Base-by-base conservation (phyloP, 1,284 basidiomycete genomes). In the Exobasidium rhododendri region DNA sequence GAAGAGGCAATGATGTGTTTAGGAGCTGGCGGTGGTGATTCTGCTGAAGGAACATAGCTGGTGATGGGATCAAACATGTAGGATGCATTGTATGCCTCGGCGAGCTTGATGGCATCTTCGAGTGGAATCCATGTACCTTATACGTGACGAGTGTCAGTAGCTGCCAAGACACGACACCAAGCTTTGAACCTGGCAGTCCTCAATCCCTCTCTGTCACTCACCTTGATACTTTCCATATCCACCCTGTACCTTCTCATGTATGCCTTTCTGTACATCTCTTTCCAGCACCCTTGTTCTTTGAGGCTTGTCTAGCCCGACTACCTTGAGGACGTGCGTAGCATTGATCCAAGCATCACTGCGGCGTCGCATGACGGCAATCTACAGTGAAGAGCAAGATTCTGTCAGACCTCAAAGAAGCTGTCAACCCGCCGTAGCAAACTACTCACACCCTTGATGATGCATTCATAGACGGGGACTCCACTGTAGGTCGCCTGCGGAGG, bases 201-300 rank as follows among this genome's bases (percentile, higher is more conserved):
- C 31, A 13, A 17, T 6, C 11, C 13, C 5, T 13, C n/a, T 24
- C 22, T 29, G 6, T 7, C 26, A 60, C 86, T 66, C 65, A 94
- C 94, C 96, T 85, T 99, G 96, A 81, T 97, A 98, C 82, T 98
- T 99, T 71, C 96, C 96, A 81, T 98, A 99, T 0, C 96, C 96
- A 35, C 96, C 96, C 81, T 99, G 96, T 0, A 99, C 93, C 81
- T 99, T 99, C 82, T 98, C 96, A 81, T 99, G 96, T 70, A 92
- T 90, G 28, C 94, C 96, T 81, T 97, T 97, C 81, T 99, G 96
- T 2, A 99, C 89, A 82, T 99, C 96, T 68, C 96, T 87, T 81
- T 99, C 96, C 53, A 98, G 85, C 13, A 99, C 94, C 63, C 96
- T 87, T 60, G 96, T 98, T 54, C 96, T 85, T 80, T 98, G 96